Conservation (phyloP, 2,329 filamentous ascomycete species). For the Fusarium sp. region DNA sequence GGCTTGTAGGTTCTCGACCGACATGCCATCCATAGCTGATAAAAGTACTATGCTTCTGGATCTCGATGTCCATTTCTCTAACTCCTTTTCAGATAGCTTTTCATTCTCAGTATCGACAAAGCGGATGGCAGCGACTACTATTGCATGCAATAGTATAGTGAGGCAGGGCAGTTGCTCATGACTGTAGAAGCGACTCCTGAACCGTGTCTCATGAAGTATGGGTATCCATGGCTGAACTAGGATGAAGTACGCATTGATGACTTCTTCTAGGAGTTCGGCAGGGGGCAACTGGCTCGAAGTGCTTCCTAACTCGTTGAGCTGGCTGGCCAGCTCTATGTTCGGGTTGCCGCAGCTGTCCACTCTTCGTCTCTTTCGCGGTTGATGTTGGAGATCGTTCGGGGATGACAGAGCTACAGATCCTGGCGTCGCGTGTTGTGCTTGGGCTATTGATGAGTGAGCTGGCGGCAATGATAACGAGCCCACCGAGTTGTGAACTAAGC, state of each 20-base stretch:
- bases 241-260: constrained; percentile 34
- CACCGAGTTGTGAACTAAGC: constrained; percentile 5
- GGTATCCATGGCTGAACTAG: constrained; percentile 39
- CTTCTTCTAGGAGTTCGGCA: constrained; percentile 30
- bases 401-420: not conserved
- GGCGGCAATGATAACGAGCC: not conserved
- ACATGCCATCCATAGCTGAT: constrained; percentile 34
- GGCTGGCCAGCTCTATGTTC: constrained; percentile 34
- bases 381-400: not conserved
- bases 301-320: constrained; percentile 20
- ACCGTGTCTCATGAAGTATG: constrained; percentile 32
- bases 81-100: not conserved
- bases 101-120: constrained; percentile 9
- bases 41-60: constrained; percentile 34
- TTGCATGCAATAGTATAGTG: constrained; percentile 26
- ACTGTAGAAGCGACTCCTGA: constrained; percentile 31
- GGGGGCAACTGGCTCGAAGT: constrained; percentile 16
- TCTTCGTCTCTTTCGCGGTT: constrained; percentile 27
- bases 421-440: not conserved
- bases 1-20: constrained; percentile 37
- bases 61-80: constrained; percentile 19
- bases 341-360: constrained; percentile 37
- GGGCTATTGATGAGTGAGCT: not conserved
- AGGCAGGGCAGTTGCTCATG: constrained; percentile 29
- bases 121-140: constrained; percentile 34